Conservation (phyloP, 2,329 filamentous ascomycete species). For the Sporothrix globosa region DNA sequence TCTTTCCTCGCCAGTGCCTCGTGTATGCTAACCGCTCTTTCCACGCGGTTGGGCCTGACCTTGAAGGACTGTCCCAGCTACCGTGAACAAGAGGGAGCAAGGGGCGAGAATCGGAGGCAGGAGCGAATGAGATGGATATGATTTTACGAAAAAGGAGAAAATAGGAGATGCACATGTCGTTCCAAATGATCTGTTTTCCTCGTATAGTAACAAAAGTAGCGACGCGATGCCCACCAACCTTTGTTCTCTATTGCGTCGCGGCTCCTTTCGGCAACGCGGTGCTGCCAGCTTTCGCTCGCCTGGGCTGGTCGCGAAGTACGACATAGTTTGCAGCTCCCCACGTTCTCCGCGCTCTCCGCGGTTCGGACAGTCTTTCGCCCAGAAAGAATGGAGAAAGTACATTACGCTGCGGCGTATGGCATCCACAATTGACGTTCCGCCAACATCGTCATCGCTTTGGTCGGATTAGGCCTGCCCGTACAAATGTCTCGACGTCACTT, state of each 20-base stretch:
- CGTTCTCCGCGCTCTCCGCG: background rate
- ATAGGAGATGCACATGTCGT: background rate
- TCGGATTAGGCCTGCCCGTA: background rate
- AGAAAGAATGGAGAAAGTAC: background rate
- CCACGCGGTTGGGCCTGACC: background rate
- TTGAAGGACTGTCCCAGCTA: background rate
- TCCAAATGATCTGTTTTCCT: background rate
- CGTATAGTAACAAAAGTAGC: background rate
- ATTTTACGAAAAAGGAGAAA: background rate
- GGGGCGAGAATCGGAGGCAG: background rate
- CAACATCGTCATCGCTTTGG: constrained; percentile 16
- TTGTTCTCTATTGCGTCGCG: background rate
- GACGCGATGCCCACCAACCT: background rate
- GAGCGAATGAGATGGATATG: background rate
- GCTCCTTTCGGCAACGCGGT: constrained; percentile 1
- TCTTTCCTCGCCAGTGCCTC: background rate
- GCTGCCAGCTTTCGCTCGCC: constrained; percentile 13
- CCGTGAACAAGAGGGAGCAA: constrained; percentile 11
- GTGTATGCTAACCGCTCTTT: background rate
- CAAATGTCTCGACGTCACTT: background rate
- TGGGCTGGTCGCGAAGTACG: background rate
- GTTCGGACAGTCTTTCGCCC: background rate
- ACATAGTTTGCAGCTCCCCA: background rate
- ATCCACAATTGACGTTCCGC: constrained; percentile 1
- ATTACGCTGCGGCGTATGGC: background rate